phyloP scores from a whole-genome alignment of 192 early-diverging fungal genomes.

The Neocallimastix lanati region DNA sequence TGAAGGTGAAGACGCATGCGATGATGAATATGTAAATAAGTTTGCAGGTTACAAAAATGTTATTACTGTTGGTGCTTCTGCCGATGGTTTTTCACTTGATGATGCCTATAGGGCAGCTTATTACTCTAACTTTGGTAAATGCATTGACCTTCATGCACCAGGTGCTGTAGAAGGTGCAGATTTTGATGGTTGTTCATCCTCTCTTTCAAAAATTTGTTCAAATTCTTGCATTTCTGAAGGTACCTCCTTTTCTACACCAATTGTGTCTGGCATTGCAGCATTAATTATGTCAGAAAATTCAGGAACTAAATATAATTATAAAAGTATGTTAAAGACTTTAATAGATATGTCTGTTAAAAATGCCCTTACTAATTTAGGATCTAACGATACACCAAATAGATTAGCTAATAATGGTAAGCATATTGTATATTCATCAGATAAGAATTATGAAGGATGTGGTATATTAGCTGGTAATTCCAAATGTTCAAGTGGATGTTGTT shows the following conservation, averaged over 20 bases:
- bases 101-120: not conserved
- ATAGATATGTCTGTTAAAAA: not conserved
- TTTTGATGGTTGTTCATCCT: not conserved
- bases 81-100: not conserved
- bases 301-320: not conserved
- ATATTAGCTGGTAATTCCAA: not conserved
- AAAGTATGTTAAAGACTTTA: not conserved
- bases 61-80: not conserved
- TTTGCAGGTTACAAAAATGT: not conserved
- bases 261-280: not conserved
- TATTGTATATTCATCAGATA: not conserved
- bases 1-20: not conserved
- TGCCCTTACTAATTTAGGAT: not conserved
- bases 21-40: not conserved
- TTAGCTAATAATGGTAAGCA: not conserved
- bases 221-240: not conserved
- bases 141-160: not conserved
- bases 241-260: not conserved
- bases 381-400: not conserved
- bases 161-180: not conserved
- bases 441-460: not conserved
- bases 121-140: not conserved
- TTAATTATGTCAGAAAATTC: not conserved
- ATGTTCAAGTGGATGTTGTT: not conserved
- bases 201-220: not conserved